Base-by-base conservation (phyloP, 2,329 filamentous ascomycete genomes). In the Zymoseptoria crescenta region DNA sequence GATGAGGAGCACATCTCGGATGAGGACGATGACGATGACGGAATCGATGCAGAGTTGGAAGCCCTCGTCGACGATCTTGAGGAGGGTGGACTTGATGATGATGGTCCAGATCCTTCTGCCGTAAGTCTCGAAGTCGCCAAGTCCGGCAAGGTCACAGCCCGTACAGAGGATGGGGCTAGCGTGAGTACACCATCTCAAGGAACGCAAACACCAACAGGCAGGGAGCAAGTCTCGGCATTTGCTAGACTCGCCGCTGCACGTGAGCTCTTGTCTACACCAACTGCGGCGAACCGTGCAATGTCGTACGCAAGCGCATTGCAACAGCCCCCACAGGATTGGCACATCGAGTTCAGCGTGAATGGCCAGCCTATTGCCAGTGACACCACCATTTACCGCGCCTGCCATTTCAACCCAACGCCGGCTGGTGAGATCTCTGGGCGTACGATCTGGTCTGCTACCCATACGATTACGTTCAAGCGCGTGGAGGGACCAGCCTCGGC, bases 311-410 rank as follows among this genome's bases (percentile, higher is more conserved):
- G 89, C 56, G 91, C 91, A 3, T 83, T 95, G 56, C 89, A 92
- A 66, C 80, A 89, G 13, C 79, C 84, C 0, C 90, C 92, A 1
- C 88, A 95, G 70, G 92, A 97, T 70, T 99, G 94, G 94, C 93
- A 99, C 69, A 91, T 99, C 61, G 90, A 97, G 70, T 99, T 99
- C 75, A 92, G 85, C 65, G 83, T 97, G 54, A 88, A 95, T 64
- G 88, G 83, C 56, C 91, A 91, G 72, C 82, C 88, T 1, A 88
- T 99, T 59, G 81, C 89, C 0, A 94, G 92, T 66, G 92, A 97
- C 68, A 96, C 90, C 0, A 99, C 94, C 0, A 93, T 99, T 58
- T 99, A 97, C 70, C 87, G 93, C 53, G 94, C 94, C 30, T 90
- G 97, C 8, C 90, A 96, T 69, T 88, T 85, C 70, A 84, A 81